phyloP scores from a whole-genome alignment of 164 flowering plant genomes.

The Nymphaea thermarum region DNA sequence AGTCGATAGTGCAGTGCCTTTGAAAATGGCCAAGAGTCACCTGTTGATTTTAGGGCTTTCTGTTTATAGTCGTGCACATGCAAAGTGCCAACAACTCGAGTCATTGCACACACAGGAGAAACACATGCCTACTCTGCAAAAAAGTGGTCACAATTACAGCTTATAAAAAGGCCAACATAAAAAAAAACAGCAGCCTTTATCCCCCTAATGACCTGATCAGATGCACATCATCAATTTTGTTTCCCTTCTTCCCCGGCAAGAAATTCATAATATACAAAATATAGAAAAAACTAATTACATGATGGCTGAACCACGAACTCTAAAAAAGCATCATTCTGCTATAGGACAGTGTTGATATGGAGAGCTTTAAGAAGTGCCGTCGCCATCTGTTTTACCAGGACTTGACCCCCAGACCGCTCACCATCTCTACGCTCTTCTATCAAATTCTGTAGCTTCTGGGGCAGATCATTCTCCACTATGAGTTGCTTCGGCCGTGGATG shows the following conservation, averaged over 20 bases:
- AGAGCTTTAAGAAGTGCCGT: conserved; percentile 96
- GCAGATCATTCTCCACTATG: conserved; percentile 95
- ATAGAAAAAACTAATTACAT: not conserved
- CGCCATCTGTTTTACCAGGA: conserved; percentile 97
- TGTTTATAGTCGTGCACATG: not conserved
- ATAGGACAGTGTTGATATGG: conserved; percentile 89
- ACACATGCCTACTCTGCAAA: not conserved
- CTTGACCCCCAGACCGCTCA: conserved; percentile 87
- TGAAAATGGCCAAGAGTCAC: too few relatives aligned
- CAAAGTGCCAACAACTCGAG: not conserved
- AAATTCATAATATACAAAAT: not conserved
- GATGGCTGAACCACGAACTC: not conserved
- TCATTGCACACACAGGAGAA: too few relatives aligned
- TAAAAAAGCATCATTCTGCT: conserved; percentile 14
- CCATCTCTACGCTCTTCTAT: conserved; percentile 97
- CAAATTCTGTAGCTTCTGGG: conserved; percentile 82
- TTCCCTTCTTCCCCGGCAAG: not conserved
- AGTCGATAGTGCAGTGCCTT: too few relatives aligned
- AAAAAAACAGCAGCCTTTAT: not conserved
- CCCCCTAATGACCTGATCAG: not conserved
- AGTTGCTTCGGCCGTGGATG: conserved; percentile 96
- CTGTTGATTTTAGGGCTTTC: too few relatives aligned
- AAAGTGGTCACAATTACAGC: not conserved
- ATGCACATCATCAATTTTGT: not conserved
- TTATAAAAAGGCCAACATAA: not conserved